Evolutionary conservation across 129 eudicot species (phyloP).

Genomic region (Lactuca sativa): DNA sequence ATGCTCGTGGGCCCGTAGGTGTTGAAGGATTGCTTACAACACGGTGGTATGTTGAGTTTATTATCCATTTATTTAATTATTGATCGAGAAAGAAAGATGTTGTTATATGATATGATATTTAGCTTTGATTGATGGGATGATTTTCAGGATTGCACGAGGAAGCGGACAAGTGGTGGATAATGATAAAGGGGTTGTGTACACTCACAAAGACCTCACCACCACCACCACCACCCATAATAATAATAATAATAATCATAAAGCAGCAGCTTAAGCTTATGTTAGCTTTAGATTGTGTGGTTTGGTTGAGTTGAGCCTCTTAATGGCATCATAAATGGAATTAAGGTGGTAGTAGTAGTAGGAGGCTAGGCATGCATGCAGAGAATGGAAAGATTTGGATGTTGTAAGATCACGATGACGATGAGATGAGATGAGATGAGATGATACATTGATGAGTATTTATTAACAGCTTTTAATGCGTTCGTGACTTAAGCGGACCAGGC

Average conservation of each 20-base stretch:
- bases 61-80: too few relatives aligned
- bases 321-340: conserved; percentile 4
- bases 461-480: conserved; percentile 20
- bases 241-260: conserved; percentile 1
- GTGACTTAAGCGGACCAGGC: conserved; percentile 30
- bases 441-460: conserved; percentile 1
- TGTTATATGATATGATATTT: background rate
- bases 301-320: background rate
- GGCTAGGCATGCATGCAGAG: background rate
- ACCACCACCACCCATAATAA: too few relatives aligned
- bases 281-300: background rate
- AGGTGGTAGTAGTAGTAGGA: conserved; percentile 12
- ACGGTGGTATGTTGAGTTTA: conserved; percentile 55
- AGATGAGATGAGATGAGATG: too few relatives aligned
- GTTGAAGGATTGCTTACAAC: conserved; percentile 96
- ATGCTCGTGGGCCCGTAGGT: conserved; percentile 99
- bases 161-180: conserved; percentile 84
- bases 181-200: conserved; percentile 75
- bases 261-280: conserved; percentile 22
- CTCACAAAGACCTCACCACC: conserved; percentile 58
- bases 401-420: background rate
- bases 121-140: background rate
- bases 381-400: conserved; percentile 25
- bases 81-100: too few relatives aligned
- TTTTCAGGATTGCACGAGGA: conserved; percentile 63